These are phyloP conservation scores for Moesziomyces globuligerus DNA, from an alignment of 1,284 basidiomycete genomes.

Conservation along the genomic window DNA sequence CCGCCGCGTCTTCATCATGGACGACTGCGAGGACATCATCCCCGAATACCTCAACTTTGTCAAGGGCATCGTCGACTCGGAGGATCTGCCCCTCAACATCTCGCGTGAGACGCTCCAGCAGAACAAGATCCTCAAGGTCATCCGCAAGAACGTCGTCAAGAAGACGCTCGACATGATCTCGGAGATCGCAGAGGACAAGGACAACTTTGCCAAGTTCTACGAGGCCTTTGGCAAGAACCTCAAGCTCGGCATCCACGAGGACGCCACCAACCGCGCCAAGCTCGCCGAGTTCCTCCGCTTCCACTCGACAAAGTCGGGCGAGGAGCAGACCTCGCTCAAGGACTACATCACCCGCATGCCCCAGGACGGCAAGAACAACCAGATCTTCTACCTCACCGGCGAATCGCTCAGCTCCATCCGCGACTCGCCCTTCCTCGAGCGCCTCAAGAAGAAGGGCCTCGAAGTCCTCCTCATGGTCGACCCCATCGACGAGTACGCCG, in stretches of 20 bases:
- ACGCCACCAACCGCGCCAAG: slow-evolving; percentile 98
- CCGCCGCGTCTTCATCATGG: slow-evolving; percentile 99
- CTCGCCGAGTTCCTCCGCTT: slow-evolving; percentile 99
- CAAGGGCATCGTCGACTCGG: slow-evolving; percentile 95
- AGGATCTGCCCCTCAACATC: slow-evolving; percentile 99
- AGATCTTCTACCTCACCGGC: slow-evolving; percentile 92
- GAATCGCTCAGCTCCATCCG: slow-evolving; percentile 90
- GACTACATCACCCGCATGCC: slow-evolving; percentile 99
- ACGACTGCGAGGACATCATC: slow-evolving; percentile 99
- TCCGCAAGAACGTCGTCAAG: slow-evolving; percentile 88
- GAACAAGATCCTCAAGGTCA: slow-evolving; percentile 99
- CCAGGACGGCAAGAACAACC: slow-evolving; percentile 95
- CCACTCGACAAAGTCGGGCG: slow-evolving; percentile 93
- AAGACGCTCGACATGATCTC: slow-evolving; percentile 94
- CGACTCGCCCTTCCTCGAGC: slow-evolving; percentile 98
- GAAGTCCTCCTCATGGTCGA: slow-evolving; percentile 95
- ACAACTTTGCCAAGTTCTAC: slow-evolving; percentile 98
- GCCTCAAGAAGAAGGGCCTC: slow-evolving; percentile 99
- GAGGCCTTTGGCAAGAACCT: slow-evolving; percentile 74
- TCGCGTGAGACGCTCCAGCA: slow-evolving; percentile 99
- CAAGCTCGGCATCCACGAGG: slow-evolving; percentile 96
- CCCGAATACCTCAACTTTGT: slow-evolving; percentile 99
- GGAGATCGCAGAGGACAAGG: slow-evolving; percentile 99
- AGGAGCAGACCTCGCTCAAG: slow-evolving; percentile 95
- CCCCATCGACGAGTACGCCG: slow-evolving; percentile 72